These are phyloP conservation scores for Penicillium silybi DNA, from an alignment of 495 filamentous ascomycete species.

Conservation along the genomic window DNA sequence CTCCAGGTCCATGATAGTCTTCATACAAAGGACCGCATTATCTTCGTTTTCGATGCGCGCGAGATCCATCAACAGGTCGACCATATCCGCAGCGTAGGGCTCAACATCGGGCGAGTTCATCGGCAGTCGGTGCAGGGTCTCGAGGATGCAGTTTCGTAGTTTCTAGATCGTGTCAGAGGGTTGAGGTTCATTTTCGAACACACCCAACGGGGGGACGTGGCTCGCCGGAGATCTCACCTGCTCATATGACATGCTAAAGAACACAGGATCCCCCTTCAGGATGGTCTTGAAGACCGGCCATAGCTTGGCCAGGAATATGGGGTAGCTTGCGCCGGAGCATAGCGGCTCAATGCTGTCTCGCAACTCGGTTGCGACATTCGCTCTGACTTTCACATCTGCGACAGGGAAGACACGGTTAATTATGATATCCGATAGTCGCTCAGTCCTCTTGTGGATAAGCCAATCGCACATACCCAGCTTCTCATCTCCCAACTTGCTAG, in stretches of 20 bases:
- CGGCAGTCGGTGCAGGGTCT: conserved; percentile 89
- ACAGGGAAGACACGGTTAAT: conserved; percentile 5
- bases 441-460: not conserved
- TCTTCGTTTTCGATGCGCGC: conserved; percentile 94
- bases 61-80: conserved; percentile 82
- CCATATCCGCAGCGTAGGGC: conserved; percentile 78
- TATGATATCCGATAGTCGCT: not conserved
- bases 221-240: conserved; percentile 51
- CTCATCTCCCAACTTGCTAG: conserved; percentile 55
- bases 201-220: not conserved
- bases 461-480: conserved; percentile 49
- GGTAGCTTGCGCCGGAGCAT: conserved; percentile 61
- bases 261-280: conserved; percentile 81
- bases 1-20: conserved; percentile 94
- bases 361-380: conserved; percentile 71
- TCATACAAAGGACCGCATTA: conserved; percentile 95
- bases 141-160: conserved; percentile 84
- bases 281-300: conserved; percentile 88
- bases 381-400: conserved; percentile 69
- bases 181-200: not conserved
- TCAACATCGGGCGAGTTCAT: conserved; percentile 79
- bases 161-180: conserved; percentile 51
- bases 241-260: conserved; percentile 80
- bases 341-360: conserved; percentile 80
- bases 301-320: conserved; percentile 73